Conservation (phyloP, 2,329 filamentous ascomycete genomes). For the Colletotrichum liaoningense region DNA sequence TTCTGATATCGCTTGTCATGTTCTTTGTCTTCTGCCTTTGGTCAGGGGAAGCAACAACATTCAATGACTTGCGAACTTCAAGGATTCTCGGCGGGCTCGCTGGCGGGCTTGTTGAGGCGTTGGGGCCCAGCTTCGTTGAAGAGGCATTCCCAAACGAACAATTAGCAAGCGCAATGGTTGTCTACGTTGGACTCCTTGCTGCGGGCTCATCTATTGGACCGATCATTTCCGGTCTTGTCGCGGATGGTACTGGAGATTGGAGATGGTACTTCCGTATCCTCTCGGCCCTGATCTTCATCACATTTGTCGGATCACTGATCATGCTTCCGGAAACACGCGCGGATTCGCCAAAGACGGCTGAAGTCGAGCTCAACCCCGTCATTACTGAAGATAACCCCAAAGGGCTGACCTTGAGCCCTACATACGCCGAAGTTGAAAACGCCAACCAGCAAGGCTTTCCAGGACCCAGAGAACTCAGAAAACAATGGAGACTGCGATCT, state of each 20-base stretch:
- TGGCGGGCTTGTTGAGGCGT: slow-evolving; percentile 36
- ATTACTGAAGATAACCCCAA: background rate
- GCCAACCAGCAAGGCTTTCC: background rate
- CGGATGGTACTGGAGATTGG: slow-evolving; percentile 32
- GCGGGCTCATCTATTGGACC: slow-evolving; percentile 39
- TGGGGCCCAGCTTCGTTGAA: slow-evolving; percentile 37
- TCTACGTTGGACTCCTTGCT: slow-evolving; percentile 35
- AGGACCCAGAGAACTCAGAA: background rate
- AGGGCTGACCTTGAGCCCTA: background rate
- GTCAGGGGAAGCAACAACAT: slow-evolving; percentile 33
- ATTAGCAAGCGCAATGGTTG: slow-evolving; percentile 39
- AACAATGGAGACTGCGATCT: slow-evolving; percentile 25
- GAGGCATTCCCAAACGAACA: slow-evolving; percentile 37
- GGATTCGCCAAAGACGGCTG: background rate
- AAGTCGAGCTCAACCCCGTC: background rate
- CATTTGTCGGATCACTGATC: slow-evolving; percentile 31
- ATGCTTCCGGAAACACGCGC: slow-evolving; percentile 38
- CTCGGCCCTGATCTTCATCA: slow-evolving; percentile 33
- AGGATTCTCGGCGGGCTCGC: slow-evolving; percentile 33
- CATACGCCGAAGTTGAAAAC: slow-evolving; percentile 13
- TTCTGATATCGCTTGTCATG: slow-evolving; percentile 36
- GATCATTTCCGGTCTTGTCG: slow-evolving; percentile 35
- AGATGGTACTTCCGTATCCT: slow-evolving; percentile 37
- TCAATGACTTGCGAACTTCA: slow-evolving; percentile 25
- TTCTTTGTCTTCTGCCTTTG: slow-evolving; percentile 37